Conservation (phyloP, 2,329 filamentous ascomycete genomes). For the Ophiognomonia clavigignenti-juglandacearum region DNA sequence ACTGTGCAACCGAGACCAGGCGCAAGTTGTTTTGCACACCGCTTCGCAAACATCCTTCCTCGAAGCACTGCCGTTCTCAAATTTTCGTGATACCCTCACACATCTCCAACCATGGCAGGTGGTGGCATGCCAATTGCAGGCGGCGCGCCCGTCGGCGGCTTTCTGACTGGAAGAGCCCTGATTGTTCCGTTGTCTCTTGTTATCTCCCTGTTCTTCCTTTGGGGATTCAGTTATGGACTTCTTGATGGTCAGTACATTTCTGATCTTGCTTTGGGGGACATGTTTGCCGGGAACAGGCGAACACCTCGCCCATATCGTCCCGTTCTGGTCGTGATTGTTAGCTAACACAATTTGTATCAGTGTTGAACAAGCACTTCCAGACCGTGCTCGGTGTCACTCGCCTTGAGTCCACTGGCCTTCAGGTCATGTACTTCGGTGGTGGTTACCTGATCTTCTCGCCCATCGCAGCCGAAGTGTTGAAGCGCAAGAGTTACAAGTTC, state of each 20-base stretch:
- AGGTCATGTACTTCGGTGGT: neutral
- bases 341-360: neutral
- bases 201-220: neutral
- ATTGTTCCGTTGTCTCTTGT: slow-evolving; percentile 2
- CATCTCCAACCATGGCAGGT: slow-evolving; percentile 8
- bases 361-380: slow-evolving; percentile 43
- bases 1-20: too few relatives aligned
- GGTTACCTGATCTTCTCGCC: neutral
- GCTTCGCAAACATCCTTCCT: too few relatives aligned
- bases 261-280: neutral
- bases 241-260: neutral
- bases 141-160: slow-evolving; percentile 6
- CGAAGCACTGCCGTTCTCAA: too few relatives aligned
- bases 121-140: slow-evolving; percentile 6
- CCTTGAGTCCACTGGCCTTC: neutral
- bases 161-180: slow-evolving; percentile 7
- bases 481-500: neutral
- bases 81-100: too few relatives aligned
- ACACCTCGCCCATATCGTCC: too few relatives aligned
- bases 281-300: too few relatives aligned
- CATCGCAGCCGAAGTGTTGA: neutral
- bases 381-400: slow-evolving; percentile 20
- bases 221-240: neutral
- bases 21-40: too few relatives aligned
- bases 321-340: too few relatives aligned